Percentiles rank a stretch among this genome's conserved stretches.
Evolutionary conservation across 441 rosid species (phyloP).

Genomic region (Gossypium trilobum): DNA sequence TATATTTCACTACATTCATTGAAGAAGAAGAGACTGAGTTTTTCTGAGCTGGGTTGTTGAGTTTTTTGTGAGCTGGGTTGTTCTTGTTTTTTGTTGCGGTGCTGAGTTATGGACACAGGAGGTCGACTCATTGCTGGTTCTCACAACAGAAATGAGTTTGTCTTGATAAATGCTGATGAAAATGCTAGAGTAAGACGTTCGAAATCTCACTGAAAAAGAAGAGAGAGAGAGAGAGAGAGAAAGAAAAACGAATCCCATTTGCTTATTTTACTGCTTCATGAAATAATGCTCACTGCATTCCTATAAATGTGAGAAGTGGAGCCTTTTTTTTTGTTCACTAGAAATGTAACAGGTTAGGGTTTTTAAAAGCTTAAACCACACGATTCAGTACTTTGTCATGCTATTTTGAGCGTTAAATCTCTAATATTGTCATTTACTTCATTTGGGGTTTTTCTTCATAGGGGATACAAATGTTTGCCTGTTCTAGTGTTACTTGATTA

Average conservation of each 20-base stretch:
- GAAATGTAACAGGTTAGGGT: background rate
- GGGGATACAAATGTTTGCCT: background rate
- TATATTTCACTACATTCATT: constrained; percentile 12
- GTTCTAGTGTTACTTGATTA: background rate
- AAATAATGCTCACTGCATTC: background rate
- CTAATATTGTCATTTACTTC: background rate
- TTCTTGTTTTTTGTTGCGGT: constrained; percentile 6
- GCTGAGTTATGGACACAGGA: constrained; percentile 57
- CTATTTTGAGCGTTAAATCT: constrained; percentile 3
- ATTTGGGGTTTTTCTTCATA: background rate
- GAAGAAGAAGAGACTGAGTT: constrained; percentile 8
- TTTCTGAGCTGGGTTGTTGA: too few relatives aligned
- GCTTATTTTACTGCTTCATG: constrained; percentile 2
- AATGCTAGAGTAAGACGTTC: constrained; percentile 53
- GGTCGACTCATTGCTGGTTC: constrained; percentile 92
- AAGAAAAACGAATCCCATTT: background rate
- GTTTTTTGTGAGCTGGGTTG: constrained; percentile 16
- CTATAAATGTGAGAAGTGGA: background rate
- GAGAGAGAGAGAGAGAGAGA: too few relatives aligned
- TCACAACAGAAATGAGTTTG: constrained; percentile 90
- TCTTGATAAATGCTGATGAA: constrained; percentile 83
- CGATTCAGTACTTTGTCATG: background rate
- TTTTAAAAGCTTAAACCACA: background rate
- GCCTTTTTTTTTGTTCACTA: constrained; percentile 8
- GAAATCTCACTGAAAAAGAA: background rate